Conservation (phyloP, 345 rosid species). For the Jatropha curcas region DNA sequence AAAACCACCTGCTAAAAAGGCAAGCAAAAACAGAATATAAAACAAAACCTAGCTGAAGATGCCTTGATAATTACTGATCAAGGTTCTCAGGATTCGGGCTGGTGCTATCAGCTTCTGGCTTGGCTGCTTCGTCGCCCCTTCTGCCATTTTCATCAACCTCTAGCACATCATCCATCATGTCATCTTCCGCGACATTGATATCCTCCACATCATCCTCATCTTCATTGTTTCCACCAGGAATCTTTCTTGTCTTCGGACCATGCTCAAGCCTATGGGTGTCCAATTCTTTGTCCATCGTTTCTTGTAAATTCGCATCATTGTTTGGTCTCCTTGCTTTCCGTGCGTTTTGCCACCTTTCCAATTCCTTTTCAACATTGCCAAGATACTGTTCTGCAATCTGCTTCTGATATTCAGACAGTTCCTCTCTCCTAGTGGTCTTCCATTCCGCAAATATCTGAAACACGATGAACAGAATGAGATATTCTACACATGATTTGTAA, state of each 20-base stretch:
- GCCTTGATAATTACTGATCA: constrained; percentile 12
- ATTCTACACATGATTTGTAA: background rate
- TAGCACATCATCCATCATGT: constrained; percentile 83
- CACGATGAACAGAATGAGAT: background rate
- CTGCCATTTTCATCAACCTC: constrained; percentile 62
- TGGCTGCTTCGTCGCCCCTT: constrained; percentile 50
- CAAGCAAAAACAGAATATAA: background rate
- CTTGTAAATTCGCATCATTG: constrained; percentile 72
- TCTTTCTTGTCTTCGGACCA: constrained; percentile 89
- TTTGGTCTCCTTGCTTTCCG: constrained; percentile 65
- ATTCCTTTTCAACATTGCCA: constrained; percentile 78
- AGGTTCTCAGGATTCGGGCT: constrained; percentile 6
- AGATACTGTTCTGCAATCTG: constrained; percentile 65
- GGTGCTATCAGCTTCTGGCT: constrained; percentile 26
- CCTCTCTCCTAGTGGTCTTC: constrained; percentile 76
- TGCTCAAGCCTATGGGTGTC: constrained; percentile 93
- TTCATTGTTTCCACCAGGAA: constrained; percentile 66
- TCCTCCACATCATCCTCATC: constrained; percentile 92
- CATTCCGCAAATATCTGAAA: constrained; percentile 71
- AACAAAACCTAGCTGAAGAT: background rate
- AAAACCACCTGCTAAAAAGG: background rate
- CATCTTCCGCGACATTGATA: constrained; percentile 85
- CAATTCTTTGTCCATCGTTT: constrained; percentile 95
- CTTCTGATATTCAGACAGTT: constrained; percentile 77
- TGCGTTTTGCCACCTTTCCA: constrained; percentile 96